Evolutionary conservation across 441 rosid genomes (phyloP), one percentile per base, ranked within the genome.

Genomic region (Eutrema salsugineum): DNA sequence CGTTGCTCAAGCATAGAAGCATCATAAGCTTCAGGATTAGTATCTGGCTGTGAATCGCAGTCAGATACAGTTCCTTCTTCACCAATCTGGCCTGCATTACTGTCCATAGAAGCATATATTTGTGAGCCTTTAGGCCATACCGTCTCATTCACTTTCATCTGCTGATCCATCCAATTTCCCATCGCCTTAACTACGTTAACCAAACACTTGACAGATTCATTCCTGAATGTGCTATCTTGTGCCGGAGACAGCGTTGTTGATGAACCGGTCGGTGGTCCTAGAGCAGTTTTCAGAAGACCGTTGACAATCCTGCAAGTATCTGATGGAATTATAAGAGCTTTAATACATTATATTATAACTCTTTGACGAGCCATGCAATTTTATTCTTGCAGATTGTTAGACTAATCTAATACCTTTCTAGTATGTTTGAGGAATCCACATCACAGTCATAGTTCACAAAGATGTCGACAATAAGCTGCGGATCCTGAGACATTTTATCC

Each of bases 231-330:
- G 55, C 85, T 72, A 72, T 96, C 99, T 76, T 96, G 99, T 49
- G 85, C 92, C 1, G 93, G 68, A 56, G 99, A 87, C 63, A 96
- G 63, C 50, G 97, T 87, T 63, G 99, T 93, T 8, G 92, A 79
- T 62, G 97, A 91, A 72, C 98, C 98, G 58, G 96, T 78, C 15
- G 99, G 89, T 4, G 98, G 98, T 77, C 99, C 99, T 48, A 96
- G 83, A 72, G 97, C 97, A 71, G 97, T 93, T 91, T 96, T 96
- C 66, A 88, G 83, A 79, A 96, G 97, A 73, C 99, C 98, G 81
- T 91, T 96, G 71, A 96, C 97, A 84, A 87, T 89, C 97, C 99
- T 96, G 97, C 90, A 86, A 93, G 82, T 71, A 88, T 91, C 97
- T 96, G 93, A 96, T 84, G 94, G 91, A 91, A 86, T 93, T 93